A percentile compares a stretch with the other conserved stretches of the same genome.
Conservation (phyloP, 352 stramenopile species). For the Plasmopara muralis region DNA sequence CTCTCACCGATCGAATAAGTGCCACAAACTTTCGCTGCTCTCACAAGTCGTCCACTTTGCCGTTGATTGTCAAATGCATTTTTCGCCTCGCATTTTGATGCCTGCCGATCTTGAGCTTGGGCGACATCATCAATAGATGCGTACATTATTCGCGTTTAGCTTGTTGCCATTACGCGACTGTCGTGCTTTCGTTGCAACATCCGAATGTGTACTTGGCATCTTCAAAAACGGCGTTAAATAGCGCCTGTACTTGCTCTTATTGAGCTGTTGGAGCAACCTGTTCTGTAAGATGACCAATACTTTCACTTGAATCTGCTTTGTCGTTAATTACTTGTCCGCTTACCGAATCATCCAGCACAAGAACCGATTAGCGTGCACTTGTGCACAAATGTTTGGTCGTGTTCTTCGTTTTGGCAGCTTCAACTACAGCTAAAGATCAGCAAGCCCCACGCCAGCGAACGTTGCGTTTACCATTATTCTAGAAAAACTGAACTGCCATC, state of each 20-base stretch:
- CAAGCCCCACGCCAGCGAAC: conserved; percentile 41
- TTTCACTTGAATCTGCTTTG: conserved; percentile 22
- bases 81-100: background rate
- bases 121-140: background rate
- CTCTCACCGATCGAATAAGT: no score
- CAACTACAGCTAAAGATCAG: conserved; percentile 42
- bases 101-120: background rate
- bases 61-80: conserved; percentile 20
- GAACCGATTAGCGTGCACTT: conserved; percentile 49
- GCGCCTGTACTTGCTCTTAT: conserved; percentile 48
- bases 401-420: conserved; percentile 42
- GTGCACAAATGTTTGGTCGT: conserved; percentile 46
- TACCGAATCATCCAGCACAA: conserved; percentile 9
- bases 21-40: conserved; percentile 45
- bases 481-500: conserved; percentile 41
- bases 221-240: conserved; percentile 62
- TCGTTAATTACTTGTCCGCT: conserved; percentile 11
- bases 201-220: conserved; percentile 48
- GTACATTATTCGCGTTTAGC: background rate
- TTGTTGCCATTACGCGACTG: conserved; percentile 6
- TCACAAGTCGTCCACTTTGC: conserved; percentile 23
- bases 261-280: conserved; percentile 43
- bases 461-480: conserved; percentile 52
- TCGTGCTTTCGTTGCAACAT: conserved; percentile 23
- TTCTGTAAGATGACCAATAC: conserved; percentile 33